Conservation (phyloP, 495 filamentous ascomycete species). For the Letharia columbiana region DNA sequence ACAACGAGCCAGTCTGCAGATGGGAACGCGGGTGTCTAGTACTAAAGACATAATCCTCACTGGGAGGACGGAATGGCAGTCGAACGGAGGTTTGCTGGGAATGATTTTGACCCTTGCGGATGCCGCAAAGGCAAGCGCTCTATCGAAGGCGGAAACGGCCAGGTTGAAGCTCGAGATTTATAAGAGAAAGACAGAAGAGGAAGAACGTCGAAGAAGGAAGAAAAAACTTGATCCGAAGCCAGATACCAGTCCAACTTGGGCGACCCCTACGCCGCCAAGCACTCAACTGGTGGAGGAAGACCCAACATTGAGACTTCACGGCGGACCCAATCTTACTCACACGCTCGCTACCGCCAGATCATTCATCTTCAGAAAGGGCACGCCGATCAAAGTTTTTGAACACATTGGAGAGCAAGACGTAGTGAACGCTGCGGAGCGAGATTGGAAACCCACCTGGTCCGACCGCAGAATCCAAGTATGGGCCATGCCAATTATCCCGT, state of each 20-base stretch:
- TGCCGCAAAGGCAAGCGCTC: conserved; percentile 31
- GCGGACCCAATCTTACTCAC: conserved; percentile 67
- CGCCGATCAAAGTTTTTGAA: conserved; percentile 62
- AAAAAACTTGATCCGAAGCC: conserved; percentile 20
- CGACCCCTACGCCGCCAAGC: conserved; percentile 1
- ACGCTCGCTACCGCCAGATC: conserved; percentile 69
- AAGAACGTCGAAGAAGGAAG: conserved; percentile 30
- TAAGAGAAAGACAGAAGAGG: conserved; percentile 20
- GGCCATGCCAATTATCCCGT: conserved; percentile 56
- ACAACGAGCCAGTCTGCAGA: conserved; percentile 66
- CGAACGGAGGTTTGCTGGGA: conserved; percentile 72
- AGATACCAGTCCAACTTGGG: conserved; percentile 24
- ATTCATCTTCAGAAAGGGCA: conserved; percentile 80
- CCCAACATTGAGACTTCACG: conserved; percentile 57
- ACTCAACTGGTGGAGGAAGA: conserved; percentile 14
- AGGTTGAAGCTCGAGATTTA: conserved; percentile 3
- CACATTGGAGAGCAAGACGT: conserved; percentile 33
- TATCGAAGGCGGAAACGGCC: conserved; percentile 27
- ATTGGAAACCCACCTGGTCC: conserved; percentile 54
- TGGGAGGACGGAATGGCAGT: conserved; percentile 65
- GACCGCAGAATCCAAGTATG: conserved; percentile 75
- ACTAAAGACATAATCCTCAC: conserved; percentile 72
- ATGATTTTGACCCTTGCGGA: conserved; percentile 78
- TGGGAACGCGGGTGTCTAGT: conserved; percentile 49
- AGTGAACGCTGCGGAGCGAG: conserved; percentile 17